A percentile compares a stretch with the other conserved stretches of the same genome.
phyloP scores from a whole-genome alignment of 345 rosid genomes.

The Euphorbia tirucalli region DNA sequence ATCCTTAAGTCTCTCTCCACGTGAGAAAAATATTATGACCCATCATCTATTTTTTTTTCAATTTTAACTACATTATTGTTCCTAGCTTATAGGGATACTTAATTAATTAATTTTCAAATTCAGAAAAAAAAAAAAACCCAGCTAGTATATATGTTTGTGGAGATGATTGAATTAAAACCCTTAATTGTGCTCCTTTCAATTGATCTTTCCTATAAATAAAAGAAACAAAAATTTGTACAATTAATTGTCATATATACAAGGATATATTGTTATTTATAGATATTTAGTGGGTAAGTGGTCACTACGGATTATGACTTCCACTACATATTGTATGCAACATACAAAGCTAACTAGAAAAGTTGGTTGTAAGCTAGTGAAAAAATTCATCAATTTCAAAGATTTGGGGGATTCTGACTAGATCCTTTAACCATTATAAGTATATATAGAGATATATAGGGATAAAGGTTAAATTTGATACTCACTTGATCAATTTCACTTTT shows the following conservation, averaged over 20 bases:
- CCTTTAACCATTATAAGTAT: background rate
- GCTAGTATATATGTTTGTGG: no score
- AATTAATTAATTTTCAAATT: background rate
- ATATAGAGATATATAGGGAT: no score
- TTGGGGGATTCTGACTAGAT: background rate
- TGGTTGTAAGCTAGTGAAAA: slow-evolving; percentile 3
- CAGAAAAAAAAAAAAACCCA: no score
- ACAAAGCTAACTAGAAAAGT: background rate
- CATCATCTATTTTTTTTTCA: background rate
- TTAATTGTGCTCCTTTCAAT: background rate
- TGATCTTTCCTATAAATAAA: background rate
- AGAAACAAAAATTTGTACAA: background rate
- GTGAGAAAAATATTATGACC: slow-evolving; percentile 14
- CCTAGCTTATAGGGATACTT: background rate
- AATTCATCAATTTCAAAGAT: background rate
- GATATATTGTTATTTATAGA: background rate
- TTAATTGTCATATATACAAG: background rate
- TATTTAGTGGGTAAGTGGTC: slow-evolving; percentile 4
- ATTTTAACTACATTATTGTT: background rate
- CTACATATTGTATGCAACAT: background rate
- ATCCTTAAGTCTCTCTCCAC: slow-evolving; percentile 15
- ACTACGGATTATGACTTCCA: slow-evolving; percentile 1
- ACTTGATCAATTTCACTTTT: slow-evolving; percentile 6
- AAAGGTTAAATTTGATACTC: no score
- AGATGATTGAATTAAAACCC: no score